A percentile compares a stretch with the other conserved stretches of the same genome.
Evolutionary conservation across 176 grass and related monocot genomes (phyloP).

Genomic region (Ensete ventricosum): DNA sequence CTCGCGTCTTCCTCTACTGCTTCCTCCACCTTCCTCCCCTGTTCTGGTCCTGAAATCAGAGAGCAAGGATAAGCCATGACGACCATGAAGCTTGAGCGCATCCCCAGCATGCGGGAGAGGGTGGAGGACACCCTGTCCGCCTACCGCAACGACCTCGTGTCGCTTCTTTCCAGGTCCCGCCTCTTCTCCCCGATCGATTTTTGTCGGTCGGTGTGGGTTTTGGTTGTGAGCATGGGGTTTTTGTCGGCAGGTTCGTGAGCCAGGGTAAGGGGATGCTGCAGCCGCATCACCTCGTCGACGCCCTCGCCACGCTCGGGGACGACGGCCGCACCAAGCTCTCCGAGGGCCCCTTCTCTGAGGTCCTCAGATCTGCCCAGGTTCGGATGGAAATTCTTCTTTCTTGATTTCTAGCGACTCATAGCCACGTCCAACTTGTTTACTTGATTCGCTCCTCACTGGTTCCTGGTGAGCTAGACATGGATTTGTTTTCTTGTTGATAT

Average conservation of each 20-base stretch:
- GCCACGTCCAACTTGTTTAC: background rate
- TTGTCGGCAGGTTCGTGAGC: slow-evolving; percentile 44
- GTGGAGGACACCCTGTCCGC: slow-evolving; percentile 77
- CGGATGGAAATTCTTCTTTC: background rate
- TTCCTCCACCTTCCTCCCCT: background rate
- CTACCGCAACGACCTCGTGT: slow-evolving; percentile 91
- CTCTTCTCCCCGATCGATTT: background rate
- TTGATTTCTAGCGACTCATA: background rate
- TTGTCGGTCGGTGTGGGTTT: background rate
- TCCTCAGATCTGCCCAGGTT: slow-evolving; percentile 71
- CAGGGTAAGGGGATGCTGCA: slow-evolving; percentile 93
- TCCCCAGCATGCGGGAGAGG: slow-evolving; percentile 62
- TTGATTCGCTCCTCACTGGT: background rate
- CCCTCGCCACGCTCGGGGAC: slow-evolving; percentile 56
- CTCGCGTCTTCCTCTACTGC: background rate
- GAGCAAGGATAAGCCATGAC: slow-evolving; percentile 35
- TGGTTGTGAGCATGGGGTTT: background rate
- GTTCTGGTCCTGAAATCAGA: background rate
- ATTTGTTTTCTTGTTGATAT: background rate
- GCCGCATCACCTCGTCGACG: slow-evolving; percentile 82
- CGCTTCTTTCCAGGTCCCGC: slow-evolving; percentile 61
- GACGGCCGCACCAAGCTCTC: slow-evolving; percentile 36
- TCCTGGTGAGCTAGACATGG: background rate
- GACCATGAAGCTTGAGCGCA: slow-evolving; percentile 43
- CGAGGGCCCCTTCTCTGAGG: slow-evolving; percentile 83